Evolutionary conservation across 2,329 filamentous ascomycete species (phyloP).

Genomic region (Cylindrodendrum hubeiense): DNA sequence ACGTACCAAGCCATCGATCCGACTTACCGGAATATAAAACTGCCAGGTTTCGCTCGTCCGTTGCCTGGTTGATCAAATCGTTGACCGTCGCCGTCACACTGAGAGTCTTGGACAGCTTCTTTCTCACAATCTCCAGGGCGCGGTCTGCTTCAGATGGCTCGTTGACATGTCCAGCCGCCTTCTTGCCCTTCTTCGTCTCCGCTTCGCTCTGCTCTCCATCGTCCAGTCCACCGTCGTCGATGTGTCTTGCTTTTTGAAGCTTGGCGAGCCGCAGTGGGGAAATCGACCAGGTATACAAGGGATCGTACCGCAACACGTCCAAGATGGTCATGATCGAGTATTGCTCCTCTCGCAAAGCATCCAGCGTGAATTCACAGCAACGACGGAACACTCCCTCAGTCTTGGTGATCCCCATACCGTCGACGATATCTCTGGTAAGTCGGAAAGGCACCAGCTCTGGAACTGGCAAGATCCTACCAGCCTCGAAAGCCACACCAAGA

Average conservation of each 20-base stretch:
- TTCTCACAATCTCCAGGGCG: constrained; percentile 91
- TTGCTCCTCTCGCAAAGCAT: constrained; percentile 92
- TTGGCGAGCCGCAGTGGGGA: constrained; percentile 76
- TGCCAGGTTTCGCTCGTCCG: constrained; percentile 91
- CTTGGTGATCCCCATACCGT: constrained; percentile 95
- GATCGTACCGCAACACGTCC: constrained; percentile 98
- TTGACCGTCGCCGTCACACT: constrained; percentile 97
- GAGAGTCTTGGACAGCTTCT: constrained; percentile 94
- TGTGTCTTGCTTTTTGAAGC: constrained; percentile 71
- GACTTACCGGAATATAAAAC: constrained; percentile 83
- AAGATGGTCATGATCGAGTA: constrained; percentile 99
- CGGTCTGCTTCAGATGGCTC: constrained; percentile 85
- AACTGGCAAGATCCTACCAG: constrained; percentile 92
- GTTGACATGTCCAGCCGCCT: constrained; percentile 57
- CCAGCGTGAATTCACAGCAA: constrained; percentile 98
- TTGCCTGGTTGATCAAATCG: constrained; percentile 95
- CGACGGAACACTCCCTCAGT: constrained; percentile 96
- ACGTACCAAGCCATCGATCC: neutral
- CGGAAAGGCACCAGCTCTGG: constrained; percentile 97
- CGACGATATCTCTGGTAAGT: constrained; percentile 92
- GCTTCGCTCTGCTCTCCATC: constrained; percentile 54
- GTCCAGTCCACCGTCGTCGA: constrained; percentile 55
- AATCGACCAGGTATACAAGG: constrained; percentile 94
- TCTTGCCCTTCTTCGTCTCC: constrained; percentile 55
- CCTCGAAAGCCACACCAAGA: constrained; percentile 96